A percentile compares a stretch with the other conserved stretches of the same genome.
Conservation (phyloP, 2,329 filamentous ascomycete genomes). For the Penicillium crustosum region DNA sequence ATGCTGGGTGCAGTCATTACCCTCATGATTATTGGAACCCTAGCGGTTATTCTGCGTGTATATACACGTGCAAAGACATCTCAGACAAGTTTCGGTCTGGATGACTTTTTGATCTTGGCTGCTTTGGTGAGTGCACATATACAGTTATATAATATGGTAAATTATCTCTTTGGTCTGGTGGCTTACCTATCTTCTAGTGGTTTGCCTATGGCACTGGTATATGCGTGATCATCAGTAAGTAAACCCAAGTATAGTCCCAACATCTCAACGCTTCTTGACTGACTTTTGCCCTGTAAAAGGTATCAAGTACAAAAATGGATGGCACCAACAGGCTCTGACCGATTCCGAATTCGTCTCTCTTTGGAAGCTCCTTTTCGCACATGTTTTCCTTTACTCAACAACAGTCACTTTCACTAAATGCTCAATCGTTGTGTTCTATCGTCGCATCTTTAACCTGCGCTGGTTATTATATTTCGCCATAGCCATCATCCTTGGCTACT, state of each 20-base stretch:
- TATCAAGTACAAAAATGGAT: slow-evolving; percentile 16
- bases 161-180: too few relatives aligned
- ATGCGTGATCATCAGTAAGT: slow-evolving; percentile 10
- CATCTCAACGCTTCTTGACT: background rate
- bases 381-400: slow-evolving; percentile 33
- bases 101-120: slow-evolving; percentile 10
- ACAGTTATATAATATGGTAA: background rate
- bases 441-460: slow-evolving; percentile 33
- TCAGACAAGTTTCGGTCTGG: slow-evolving; percentile 5
- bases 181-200: background rate
- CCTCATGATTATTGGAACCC: slow-evolving; percentile 7
- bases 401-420: slow-evolving; percentile 33
- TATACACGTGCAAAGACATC: slow-evolving; percentile 7
- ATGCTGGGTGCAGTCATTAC: slow-evolving; percentile 6
- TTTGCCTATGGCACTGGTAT: slow-evolving; percentile 5
- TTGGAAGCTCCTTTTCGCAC: slow-evolving; percentile 32
- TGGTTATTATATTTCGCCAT: slow-evolving; percentile 26
- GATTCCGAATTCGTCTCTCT: slow-evolving; percentile 8
- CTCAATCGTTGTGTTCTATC: slow-evolving; percentile 36
- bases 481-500: slow-evolving; percentile 28
- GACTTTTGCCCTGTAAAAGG: background rate
- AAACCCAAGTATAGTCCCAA: background rate
- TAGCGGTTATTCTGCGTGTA: slow-evolving; percentile 9
- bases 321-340: slow-evolving; percentile 16
- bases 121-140: slow-evolving; percentile 1